phyloP scores from a whole-genome alignment of 2,329 filamentous ascomycete species.

The Fusarium devonianum region DNA sequence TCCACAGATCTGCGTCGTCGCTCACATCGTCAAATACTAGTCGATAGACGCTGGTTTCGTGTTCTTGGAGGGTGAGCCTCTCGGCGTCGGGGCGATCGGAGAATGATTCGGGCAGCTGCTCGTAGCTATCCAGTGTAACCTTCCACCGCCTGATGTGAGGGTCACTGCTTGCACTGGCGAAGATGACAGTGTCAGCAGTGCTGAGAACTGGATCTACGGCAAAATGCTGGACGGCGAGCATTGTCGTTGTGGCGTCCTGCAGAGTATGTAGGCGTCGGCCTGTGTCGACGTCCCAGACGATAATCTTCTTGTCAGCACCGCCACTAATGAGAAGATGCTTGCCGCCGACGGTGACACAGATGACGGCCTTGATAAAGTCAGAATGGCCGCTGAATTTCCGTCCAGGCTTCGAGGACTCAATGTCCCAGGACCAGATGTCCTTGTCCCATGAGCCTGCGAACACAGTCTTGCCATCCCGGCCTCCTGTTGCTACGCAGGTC shows the following conservation, averaged over 20 bases:
- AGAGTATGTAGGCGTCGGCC: conserved; percentile 76
- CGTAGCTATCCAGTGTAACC: conserved; percentile 59
- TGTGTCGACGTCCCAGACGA: conserved; percentile 80
- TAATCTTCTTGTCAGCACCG: conserved; percentile 78
- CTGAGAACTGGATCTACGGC: conserved; percentile 73
- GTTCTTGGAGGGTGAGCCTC: conserved; percentile 70
- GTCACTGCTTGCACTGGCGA: conserved; percentile 84
- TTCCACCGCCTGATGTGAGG: conserved; percentile 81
- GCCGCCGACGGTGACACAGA: conserved; percentile 66
- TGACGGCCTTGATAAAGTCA: conserved; percentile 89
- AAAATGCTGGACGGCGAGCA: conserved; percentile 83
- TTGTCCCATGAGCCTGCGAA: conserved; percentile 97
- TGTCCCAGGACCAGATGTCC: conserved; percentile 84
- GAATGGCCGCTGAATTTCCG: conserved; percentile 76
- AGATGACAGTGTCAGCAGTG: conserved; percentile 56
- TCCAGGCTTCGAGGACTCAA: conserved; percentile 61
- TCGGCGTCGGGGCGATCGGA: conserved; percentile 51
- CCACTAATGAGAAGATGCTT: conserved; percentile 75
- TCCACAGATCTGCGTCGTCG: conserved; percentile 82
- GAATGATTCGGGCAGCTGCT: conserved; percentile 61
- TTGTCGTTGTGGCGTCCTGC: conserved; percentile 72
- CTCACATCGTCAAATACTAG: conserved; percentile 72
- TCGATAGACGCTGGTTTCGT: conserved; percentile 90
- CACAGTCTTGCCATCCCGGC: conserved; percentile 63
- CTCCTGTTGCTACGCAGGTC: conserved; percentile 75